Base-by-base conservation (phyloP, 2,329 filamentous ascomycete genomes). In the Ophiostoma ulmi region DNA sequence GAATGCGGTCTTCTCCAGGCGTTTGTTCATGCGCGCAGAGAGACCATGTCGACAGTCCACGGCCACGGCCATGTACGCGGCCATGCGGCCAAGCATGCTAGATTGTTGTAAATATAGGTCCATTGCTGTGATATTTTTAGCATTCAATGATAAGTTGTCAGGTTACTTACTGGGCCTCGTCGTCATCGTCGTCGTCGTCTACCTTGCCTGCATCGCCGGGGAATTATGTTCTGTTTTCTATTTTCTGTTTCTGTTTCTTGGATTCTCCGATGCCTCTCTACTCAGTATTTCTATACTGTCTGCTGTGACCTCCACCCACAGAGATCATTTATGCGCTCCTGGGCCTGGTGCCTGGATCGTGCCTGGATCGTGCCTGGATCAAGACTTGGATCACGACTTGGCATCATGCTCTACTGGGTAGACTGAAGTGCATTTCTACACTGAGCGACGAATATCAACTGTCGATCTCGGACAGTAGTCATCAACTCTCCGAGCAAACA, bases 391-490 rank as follows among this genome's bases (percentile, higher is more conserved):
- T n/a, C 44, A 48, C 17, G 7, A 48, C 44, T 48, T 48, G 44
- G 44, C 44, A 55, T 55, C 48, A 55, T 55, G 48, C 48, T 48
- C 31, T 31, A 31, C 31, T 31, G 31, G 31, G 31, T 31, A 31
- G 3, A 3, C 31, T 31, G 31, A 3, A 31, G 31, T 22, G 48
- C 11, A 17, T 55, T 13, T 55, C 48, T 31, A 31, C 31, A 31
- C 31, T 31, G 31, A 31, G 31, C 31, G 31, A 31, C 31, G 31
- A 31, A 31, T 31, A 31, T 31, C 31, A 31, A 31, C 31, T 22
- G 52, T 58, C 52, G 52, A 58, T 58, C 52, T 58, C 52, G 52
- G 52, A 26, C 52, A 26, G 52, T 58, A 58, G n/a, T 26, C 22
- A 26, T 22, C n/a, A 58, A 58, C 52, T 58, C 52, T 26, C 52